Base-by-base conservation (phyloP, 2,329 filamentous ascomycete genomes). In the Phialophora verrucosa region DNA sequence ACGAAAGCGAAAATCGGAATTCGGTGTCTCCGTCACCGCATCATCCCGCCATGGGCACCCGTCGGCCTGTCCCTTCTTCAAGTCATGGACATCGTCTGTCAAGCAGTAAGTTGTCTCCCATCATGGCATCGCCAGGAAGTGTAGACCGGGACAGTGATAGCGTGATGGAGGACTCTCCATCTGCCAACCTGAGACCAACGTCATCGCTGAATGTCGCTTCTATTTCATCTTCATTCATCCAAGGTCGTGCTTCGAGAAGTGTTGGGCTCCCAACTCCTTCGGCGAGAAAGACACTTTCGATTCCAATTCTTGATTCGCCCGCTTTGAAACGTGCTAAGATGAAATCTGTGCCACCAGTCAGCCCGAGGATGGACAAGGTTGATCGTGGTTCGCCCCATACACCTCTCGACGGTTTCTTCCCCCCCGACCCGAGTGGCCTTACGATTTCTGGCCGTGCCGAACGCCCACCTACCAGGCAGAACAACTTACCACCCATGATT, bases 361-460 rank as follows among this genome's bases (percentile, higher is more conserved):
- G 85, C 78, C 87, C 90, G 59, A 79, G 87, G 70, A 84, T 85
- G 74, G 78, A 83, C 80, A 76, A 83, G 80, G 77, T 87, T 76
- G 74, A 80, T 75, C 75, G 81, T 77, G 73, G 78, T 20, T 87
- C 91, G 10, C 92, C 93, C 20, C 90, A 87, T 65, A 97, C 94
- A 0, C 94, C 94, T 0, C 87, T 87, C 57, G 92, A 95, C 67
- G 85, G 84, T 62, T 85, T 91, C 73, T 83, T 89, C 29, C 90
- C 91, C 29, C 89, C 90, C 6, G 93, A 97, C 75, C 89, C 92
- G 0, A 96, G 91, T 77, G 87, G 88, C 47, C 81, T 97, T 20
- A 93, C 92, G 0, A 94, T 97, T 66, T 95, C 92, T 3, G 89
- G 87, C 64, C 82, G 83, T 20, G 80, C 78, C 66, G 81, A 83